Percentiles rank a stretch among this genome's conserved stretches.
These are phyloP conservation scores for Somion occarium DNA, from an alignment of 1,284 basidiomycete genomes.

Conservation along the genomic window DNA sequence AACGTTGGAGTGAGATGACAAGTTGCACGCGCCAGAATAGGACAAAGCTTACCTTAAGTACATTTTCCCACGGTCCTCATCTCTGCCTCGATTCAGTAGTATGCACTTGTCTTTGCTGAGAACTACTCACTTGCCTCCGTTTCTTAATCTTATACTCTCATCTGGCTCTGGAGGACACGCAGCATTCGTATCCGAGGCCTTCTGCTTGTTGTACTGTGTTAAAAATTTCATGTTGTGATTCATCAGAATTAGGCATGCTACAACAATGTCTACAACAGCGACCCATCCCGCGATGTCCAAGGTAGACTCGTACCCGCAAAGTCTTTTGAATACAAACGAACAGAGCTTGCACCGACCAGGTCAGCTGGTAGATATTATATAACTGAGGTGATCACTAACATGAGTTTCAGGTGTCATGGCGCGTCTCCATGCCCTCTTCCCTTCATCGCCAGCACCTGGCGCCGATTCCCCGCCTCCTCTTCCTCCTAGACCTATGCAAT, in stretches of 20 bases:
- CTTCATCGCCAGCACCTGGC: slow-evolving; percentile 19
- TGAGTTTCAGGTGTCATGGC: slow-evolving; percentile 30
- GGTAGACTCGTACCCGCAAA: neutral
- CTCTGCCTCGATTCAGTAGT: neutral
- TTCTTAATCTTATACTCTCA: neutral
- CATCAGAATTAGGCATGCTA: no score
- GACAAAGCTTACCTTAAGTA: no score
- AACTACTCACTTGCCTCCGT: neutral
- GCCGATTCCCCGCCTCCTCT: slow-evolving; percentile 6
- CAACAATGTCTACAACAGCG: neutral
- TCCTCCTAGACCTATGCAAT: neutral
- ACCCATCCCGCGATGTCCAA: neutral
- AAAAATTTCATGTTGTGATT: no score
- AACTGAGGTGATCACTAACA: no score
- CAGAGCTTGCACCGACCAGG: neutral
- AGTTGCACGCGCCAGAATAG: no score
- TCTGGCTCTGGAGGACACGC: no score
- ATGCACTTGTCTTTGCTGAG: neutral
- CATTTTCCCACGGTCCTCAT: neutral
- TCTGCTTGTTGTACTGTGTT: no score
- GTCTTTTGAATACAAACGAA: no score
- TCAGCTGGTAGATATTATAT: no score
- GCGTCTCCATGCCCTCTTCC: slow-evolving; percentile 41
- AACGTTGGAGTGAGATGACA: no score
- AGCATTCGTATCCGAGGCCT: no score